Conservation (phyloP, 2,329 filamentous ascomycete species). For the Diplodia sapinea region DNA sequence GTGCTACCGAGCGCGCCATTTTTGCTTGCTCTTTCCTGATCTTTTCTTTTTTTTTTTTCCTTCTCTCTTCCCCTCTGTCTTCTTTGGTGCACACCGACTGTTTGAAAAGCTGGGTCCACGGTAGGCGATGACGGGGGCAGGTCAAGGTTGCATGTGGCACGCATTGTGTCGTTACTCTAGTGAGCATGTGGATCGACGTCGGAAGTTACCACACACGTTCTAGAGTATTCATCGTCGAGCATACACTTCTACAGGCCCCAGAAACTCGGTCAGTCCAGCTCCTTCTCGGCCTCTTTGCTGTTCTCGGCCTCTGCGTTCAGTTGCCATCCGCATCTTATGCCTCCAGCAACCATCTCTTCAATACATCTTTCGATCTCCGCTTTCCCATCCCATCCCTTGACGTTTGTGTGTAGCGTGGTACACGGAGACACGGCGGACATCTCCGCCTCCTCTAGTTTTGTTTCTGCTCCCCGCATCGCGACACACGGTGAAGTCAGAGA, state of each 20-base stretch:
- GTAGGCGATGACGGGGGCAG: neutral
- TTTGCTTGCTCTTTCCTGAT: neutral
- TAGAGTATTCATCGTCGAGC: neutral
- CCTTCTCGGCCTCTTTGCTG: no score
- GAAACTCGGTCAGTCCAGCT: no score
- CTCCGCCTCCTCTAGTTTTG: neutral
- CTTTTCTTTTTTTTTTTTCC: neutral
- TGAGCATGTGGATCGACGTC: neutral
- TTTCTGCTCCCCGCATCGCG: neutral
- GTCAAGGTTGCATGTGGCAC: neutral
- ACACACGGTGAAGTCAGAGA: neutral
- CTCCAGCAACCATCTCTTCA: neutral
- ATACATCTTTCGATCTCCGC: neutral
- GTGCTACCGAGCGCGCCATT: conserved; percentile 8
- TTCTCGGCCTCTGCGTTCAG: neutral
- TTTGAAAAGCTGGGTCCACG: neutral
- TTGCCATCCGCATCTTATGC: neutral
- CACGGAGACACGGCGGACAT: neutral
- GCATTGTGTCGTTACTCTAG: neutral
- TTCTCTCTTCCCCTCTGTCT: neutral
- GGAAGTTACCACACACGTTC: neutral
- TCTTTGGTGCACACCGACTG: conserved; percentile 12
- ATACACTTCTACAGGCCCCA: neutral
- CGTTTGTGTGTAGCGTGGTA: conserved; percentile 25
- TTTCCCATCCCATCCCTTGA: neutral